Base-by-base conservation (phyloP, 129 eudicot species). In the Artemisia tridentata region DNA sequence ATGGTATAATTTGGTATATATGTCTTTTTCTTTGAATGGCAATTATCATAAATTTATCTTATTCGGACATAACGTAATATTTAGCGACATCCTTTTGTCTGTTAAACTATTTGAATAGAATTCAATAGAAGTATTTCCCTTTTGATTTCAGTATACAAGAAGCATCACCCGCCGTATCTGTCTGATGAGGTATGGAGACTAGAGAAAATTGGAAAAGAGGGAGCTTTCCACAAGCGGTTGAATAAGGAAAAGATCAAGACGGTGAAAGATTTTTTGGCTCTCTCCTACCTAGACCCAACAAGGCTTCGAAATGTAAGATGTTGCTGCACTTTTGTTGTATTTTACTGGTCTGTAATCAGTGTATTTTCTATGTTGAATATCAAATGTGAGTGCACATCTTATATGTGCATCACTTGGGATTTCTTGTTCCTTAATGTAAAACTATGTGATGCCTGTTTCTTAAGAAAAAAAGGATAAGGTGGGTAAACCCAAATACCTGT, bases 161-260 rank as follows among this genome's bases (percentile, higher is more conserved):
- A 95, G 80, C 97, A 95, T 82, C 82, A 93, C 21, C 98, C 98
- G 46, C 98, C 98, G 11, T 87, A 85, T 78, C 78, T 93, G 46
- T 76, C 68, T 34, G 99, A 95, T 90, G 97, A 95, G 52, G 99
- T 90, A 47, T 90, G 99, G 97, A 75, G 97, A 59, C 84, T 90
- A 57, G 99, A 95, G 72, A 95, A 95, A 67, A 89, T 93, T 64
- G 98, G 98, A 55, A 93, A 93, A 79, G 96, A 82, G 54, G 98
- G 98, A 83, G 98, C 96, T 76, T 93, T 93, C 66, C 96, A 93
- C 84, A 89, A 84, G 73, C 90, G 98, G 38, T 63, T 93, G 84
- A 82, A 67, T 70, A 76, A 74, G 68, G 97, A 88, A 69, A 81
- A 81, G 65, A 78, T 90, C 13, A 81, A 54, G 60, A 82, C 93